phyloP scores from a whole-genome alignment of 2,329 filamentous ascomycete genomes.

The Leptographium lundbergii region DNA sequence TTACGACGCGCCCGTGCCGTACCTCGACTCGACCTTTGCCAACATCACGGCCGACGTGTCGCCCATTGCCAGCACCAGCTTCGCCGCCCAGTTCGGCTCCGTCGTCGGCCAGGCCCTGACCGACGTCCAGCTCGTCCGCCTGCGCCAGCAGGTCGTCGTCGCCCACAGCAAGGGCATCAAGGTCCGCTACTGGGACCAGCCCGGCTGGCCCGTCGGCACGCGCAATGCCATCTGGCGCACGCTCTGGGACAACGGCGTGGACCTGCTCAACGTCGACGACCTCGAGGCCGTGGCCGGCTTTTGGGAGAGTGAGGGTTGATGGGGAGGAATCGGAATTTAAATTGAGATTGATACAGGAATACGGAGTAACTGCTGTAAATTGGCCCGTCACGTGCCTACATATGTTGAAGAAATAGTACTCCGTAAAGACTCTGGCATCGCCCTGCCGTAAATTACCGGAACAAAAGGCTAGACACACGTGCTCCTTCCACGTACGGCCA shows the following conservation, averaged over 20 bases:
- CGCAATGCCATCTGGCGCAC: conserved; percentile 47
- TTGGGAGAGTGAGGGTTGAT: conserved; percentile 11
- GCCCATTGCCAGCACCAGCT: conserved; percentile 18
- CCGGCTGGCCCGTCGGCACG: conserved; percentile 42
- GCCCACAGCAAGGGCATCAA: conserved; percentile 45
- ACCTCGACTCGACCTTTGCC: conserved; percentile 11
- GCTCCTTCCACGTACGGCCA: neutral
- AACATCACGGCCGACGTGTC: conserved; percentile 16
- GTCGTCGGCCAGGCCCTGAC: conserved; percentile 25
- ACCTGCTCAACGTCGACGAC: conserved; percentile 52
- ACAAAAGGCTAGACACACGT: neutral
- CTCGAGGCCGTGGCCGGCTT: conserved; percentile 33
- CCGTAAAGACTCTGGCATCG: too few relatives aligned
- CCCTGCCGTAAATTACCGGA: neutral
- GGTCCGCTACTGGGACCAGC: conserved; percentile 51
- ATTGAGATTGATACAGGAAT: too few relatives aligned
- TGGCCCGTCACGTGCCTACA: too few relatives aligned
- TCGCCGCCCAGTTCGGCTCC: conserved; percentile 24
- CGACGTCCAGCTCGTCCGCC: conserved; percentile 32
- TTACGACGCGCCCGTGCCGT: conserved; percentile 14
- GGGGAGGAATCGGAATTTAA: too few relatives aligned
- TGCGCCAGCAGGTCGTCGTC: conserved; percentile 36
- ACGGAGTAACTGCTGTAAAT: too few relatives aligned
- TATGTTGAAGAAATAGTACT: too few relatives aligned
- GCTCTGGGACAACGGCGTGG: conserved; percentile 42